Evolutionary conservation across 2,329 filamentous ascomycete genomes (phyloP).

Genomic region (Endoconidiophora laricicola): DNA sequence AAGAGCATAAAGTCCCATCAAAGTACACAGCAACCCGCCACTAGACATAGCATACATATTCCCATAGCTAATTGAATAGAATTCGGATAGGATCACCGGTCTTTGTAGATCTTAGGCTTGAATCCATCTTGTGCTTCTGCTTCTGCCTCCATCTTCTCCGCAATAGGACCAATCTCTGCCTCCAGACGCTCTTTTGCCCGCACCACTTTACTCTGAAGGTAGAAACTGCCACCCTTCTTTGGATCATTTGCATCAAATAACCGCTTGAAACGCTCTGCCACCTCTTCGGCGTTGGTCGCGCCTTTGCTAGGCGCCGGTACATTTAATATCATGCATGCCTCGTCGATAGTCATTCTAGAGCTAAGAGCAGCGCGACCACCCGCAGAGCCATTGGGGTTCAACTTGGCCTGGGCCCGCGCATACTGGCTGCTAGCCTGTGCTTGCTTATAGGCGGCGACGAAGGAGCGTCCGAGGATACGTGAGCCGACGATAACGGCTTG

Average conservation of each 20-base stretch:
- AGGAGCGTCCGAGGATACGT: constrained; percentile 83
- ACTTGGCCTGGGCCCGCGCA: constrained; percentile 52
- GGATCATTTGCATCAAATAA: constrained; percentile 92
- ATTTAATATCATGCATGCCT: constrained; percentile 94
- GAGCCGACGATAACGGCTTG: constrained; percentile 82
- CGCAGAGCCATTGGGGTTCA: constrained; percentile 27
- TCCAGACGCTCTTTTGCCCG: constrained; percentile 85
- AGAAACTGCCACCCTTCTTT: constrained; percentile 91
- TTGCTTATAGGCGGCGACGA: constrained; percentile 89
- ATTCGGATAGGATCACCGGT: constrained; percentile 33
- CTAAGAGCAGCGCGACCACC: constrained; percentile 36
- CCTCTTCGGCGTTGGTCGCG: constrained; percentile 59
- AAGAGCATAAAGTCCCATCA: constrained; percentile 3
- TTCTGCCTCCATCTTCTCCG: constrained; percentile 56
- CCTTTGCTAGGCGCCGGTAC: constrained; percentile 65
- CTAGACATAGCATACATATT: not conserved
- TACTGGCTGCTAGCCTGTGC: constrained; percentile 76
- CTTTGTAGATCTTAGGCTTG: constrained; percentile 91
- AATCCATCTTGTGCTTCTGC: constrained; percentile 71
- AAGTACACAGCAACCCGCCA: constrained; percentile 4
- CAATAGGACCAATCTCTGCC: constrained; percentile 58
- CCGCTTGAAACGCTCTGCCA: constrained; percentile 79
- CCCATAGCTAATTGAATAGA: not conserved
- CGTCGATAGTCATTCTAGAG: constrained; percentile 75
- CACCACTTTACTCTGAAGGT: constrained; percentile 92